Evolutionary conservation across 208 protist genomes (phyloP).

Genomic region (Endotrypanum monterogeii): DNA sequence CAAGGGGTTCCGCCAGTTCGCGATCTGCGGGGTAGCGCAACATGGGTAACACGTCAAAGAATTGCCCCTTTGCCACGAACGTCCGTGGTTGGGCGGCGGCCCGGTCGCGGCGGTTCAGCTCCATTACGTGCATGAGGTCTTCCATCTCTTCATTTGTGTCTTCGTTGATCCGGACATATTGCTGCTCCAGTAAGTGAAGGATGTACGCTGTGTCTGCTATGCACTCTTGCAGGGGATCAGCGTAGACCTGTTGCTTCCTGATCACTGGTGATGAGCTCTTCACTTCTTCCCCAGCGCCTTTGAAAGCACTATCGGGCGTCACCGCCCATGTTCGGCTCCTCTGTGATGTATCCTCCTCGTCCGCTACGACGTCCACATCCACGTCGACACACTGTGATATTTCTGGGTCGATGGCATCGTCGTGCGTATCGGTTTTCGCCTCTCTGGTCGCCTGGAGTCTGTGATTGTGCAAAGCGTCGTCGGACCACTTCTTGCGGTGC

Average conservation of each 20-base stretch:
- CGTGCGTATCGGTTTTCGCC: no score
- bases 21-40: constrained; percentile 31
- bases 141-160: constrained; percentile 47
- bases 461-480: no score
- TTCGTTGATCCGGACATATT: constrained; percentile 48
- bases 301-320: background rate
- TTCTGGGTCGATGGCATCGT: no score
- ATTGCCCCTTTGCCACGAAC: constrained; percentile 36
- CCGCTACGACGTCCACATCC: background rate
- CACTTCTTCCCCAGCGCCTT: background rate
- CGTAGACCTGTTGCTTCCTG: constrained; percentile 15
- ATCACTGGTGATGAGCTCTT: background rate
- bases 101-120: constrained; percentile 30
- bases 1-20: background rate
- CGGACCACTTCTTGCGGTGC: background rate
- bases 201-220: constrained; percentile 24
- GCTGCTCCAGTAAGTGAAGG: constrained; percentile 29
- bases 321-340: background rate
- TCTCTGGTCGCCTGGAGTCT: background rate
- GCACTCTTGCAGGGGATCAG: constrained; percentile 24
- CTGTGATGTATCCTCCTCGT: background rate
- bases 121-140: constrained; percentile 42
- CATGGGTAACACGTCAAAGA: constrained; percentile 39
- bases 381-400: background rate
- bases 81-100: constrained; percentile 16